Evolutionary conservation across 352 stramenopile species (phyloP), one percentile per base, ranked within the genome.

Genomic region (Peronospora tabacina): DNA sequence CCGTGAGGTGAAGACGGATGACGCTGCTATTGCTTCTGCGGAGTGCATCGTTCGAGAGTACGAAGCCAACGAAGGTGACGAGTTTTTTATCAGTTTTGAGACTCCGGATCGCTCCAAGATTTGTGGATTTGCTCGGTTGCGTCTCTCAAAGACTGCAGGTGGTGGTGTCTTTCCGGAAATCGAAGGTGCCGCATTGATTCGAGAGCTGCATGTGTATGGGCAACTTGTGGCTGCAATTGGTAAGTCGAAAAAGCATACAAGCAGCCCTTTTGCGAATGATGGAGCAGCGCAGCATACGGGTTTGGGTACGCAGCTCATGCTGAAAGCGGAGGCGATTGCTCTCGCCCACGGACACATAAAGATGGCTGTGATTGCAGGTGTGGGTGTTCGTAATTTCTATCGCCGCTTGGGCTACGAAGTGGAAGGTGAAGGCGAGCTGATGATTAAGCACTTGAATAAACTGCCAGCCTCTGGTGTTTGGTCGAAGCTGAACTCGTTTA

Each of bases 31-130:
- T 49, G 62, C 77, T 4, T 61, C 66, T 1, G 83, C 83, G 0
- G 68, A 91, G 45, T 73, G 82, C 41, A 49, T 93, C 5, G 57
- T 86, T 49, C 83, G 83, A 26, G 65, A 77, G 48, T 97, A 97
- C 64, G 60, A 79, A 16, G 87, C 85, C 3, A 94, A 93, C 43
- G 81, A 84, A 12, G 90, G 83, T 3, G 62, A 79, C 28, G 90
- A 97, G 61, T 94, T 92, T 53, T 97, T 97, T 52, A 74, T 97
- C 28, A 94, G 78, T 56, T 97, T 95, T 34, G 90, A 97, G 66
- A 90, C 87, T 13, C 76, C 80, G 0, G 87, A 97, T 48, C 59
- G 80, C 28, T 76, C 75, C 26, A 95, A 89, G 49, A 95, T 97
- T 49, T 96, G 90, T 49, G 90, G 86, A 3, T 97, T 97, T 63